phyloP scores from a whole-genome alignment of 345 rosid species.

The Citrus cavaleriei region DNA sequence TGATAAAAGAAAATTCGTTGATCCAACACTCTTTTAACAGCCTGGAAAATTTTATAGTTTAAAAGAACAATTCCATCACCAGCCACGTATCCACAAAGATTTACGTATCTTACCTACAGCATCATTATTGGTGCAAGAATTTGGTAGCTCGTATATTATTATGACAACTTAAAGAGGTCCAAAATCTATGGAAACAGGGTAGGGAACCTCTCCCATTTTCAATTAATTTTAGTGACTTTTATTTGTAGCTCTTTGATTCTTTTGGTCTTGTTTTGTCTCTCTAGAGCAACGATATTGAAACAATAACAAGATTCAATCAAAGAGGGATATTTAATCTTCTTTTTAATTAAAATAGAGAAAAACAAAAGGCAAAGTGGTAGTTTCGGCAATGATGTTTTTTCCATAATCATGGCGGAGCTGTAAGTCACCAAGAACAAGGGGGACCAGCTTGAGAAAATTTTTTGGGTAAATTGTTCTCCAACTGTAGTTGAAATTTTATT shows the following conservation, averaged over 20 bases:
- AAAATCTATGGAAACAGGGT: constrained; percentile 12
- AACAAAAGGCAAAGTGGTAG: neutral
- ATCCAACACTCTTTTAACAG: neutral
- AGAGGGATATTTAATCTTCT: neutral
- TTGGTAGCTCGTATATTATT: constrained; percentile 18
- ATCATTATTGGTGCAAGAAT: constrained; percentile 7
- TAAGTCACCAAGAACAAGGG: constrained; percentile 1
- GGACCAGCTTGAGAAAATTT: neutral
- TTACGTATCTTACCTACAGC: constrained; percentile 2
- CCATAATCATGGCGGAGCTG: constrained; percentile 12
- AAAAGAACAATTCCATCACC: neutral
- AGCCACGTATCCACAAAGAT: neutral
- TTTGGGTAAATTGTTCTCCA: too few species aligned
- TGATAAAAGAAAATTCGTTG: neutral
- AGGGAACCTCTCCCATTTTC: too few species aligned
- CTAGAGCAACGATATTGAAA: constrained; percentile 1
- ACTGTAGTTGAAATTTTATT: too few species aligned
- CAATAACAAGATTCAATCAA: constrained; percentile 6
- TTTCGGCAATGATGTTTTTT: constrained; percentile 23
- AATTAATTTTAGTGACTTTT: too few species aligned
- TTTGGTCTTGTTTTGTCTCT: neutral
- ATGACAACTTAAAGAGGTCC: constrained; percentile 9
- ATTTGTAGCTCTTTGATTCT: neutral
- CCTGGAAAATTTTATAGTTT: constrained; percentile 5
- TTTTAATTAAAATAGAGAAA: neutral